A percentile compares a stretch with the other conserved stretches of the same genome.
These are phyloP conservation scores for Aphanomyces stellatus DNA, from an alignment of 352 stramenopile genomes.

Conservation along the genomic window DNA sequence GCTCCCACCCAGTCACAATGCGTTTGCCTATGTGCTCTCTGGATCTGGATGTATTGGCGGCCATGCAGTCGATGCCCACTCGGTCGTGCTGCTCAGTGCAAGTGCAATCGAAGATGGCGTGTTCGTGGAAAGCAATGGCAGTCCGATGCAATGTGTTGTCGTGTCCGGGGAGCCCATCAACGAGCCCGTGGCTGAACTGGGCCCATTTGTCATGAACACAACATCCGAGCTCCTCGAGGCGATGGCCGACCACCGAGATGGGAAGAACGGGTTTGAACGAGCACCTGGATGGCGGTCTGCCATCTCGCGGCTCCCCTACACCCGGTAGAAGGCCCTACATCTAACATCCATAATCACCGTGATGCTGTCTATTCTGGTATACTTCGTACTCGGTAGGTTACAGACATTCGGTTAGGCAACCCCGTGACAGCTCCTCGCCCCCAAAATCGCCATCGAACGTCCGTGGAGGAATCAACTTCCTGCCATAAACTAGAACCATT, in stretches of 20 bases:
- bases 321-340: too few species aligned
- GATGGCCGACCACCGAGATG: slow-evolving; percentile 42
- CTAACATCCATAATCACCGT: too few species aligned
- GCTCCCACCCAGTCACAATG: slow-evolving; percentile 34
- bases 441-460: too few species aligned
- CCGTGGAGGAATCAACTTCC: too few species aligned
- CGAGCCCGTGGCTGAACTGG: slow-evolving; percentile 54
- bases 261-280: slow-evolving; percentile 59
- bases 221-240: slow-evolving; percentile 42
- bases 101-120: slow-evolving; percentile 41
- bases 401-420: too few species aligned
- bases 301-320: slow-evolving; percentile 23
- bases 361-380: too few species aligned
- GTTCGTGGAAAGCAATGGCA: slow-evolving; percentile 27
- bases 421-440: too few species aligned
- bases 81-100: neutral
- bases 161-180: slow-evolving; percentile 47
- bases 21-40: slow-evolving; percentile 33
- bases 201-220: slow-evolving; percentile 66
- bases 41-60: slow-evolving; percentile 23
- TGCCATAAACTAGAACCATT: too few species aligned
- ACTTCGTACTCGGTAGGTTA: too few species aligned
- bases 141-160: slow-evolving; percentile 48
- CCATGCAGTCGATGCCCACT: neutral
- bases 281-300: slow-evolving; percentile 44